Evolutionary conservation across 176 grass and related monocot genomes (phyloP).

Genomic region (Coix lacrymajobi): DNA sequence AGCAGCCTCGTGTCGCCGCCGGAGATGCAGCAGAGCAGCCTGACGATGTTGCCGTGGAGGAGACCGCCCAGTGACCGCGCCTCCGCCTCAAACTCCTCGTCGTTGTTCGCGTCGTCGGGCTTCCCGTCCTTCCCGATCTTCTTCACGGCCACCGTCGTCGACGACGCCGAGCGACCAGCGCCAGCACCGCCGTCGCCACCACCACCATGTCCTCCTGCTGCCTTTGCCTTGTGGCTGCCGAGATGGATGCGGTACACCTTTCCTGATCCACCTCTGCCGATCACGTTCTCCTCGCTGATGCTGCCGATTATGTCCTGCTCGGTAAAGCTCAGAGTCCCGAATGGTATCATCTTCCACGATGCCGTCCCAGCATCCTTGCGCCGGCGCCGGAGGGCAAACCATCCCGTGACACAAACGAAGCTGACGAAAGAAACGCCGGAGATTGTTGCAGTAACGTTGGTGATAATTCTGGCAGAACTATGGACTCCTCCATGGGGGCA

Average conservation of each 20-base stretch:
- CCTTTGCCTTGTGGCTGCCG: not conserved
- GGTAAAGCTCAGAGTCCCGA: conserved; percentile 41
- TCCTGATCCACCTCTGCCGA: conserved; percentile 61
- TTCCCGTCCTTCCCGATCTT: conserved; percentile 51
- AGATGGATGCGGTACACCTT: conserved; percentile 47
- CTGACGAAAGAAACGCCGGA: no score
- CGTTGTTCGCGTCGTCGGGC: conserved; percentile 25
- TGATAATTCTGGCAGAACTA: no score
- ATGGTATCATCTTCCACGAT: conserved; percentile 50
- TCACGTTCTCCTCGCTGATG: conserved; percentile 45
- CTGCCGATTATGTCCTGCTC: conserved; percentile 21
- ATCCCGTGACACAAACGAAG: no score
- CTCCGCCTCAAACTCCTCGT: conserved; percentile 61
- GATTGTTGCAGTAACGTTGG: no score
- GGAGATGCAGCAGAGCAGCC: conserved; percentile 56
- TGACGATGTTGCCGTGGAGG: conserved; percentile 59
- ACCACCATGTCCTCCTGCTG: not conserved
- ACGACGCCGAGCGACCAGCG: no score
- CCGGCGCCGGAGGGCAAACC: no score
- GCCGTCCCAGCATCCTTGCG: no score
- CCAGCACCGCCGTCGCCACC: no score
- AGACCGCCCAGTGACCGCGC: conserved; percentile 49
- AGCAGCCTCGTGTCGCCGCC: conserved; percentile 42
- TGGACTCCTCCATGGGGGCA: no score
- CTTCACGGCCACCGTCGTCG: conserved; percentile 50